Base-by-base conservation (phyloP, 805 yeast genomes). In the Tetrapisispora pingtungensis region DNA sequence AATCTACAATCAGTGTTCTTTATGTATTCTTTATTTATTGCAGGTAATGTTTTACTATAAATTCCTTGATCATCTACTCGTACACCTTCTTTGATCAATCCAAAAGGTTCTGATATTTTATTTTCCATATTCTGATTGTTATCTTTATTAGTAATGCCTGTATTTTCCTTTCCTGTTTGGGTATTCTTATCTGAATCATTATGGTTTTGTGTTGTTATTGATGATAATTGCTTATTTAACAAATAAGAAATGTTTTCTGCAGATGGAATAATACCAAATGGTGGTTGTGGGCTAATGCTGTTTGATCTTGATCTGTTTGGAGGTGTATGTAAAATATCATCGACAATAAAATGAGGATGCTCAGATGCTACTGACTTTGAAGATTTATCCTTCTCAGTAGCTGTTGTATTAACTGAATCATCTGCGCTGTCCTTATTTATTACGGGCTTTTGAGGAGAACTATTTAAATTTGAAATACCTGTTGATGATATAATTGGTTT, bases 311-410 rank as follows among this genome's bases (percentile, higher is more conserved):
- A 55, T 32, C 55, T 47, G 15, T 49, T 41, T 3, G 41, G 44
- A 14, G 52, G 50, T 1, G 52, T 50, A 40, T 56, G 61, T 26
- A 56, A 43, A 12, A 48, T 45, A 41, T 57, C 56, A 38, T 55
- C 59, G 8, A 51, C 64, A 19, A 72, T 74, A 58, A 84, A 84
- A 63, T 84, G 94, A 0, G 93, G 88, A 62, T 83, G 93, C 47
- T 81, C 80, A 17, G 14, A 12, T 4, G 2, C 18, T 5, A 14
- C 17, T 26, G 32, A 7, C 27, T n/a, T 24, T 7, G 31, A 22
- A 14, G 10, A 2, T 14, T 32, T 32, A n/a, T n/a, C 34, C 4
- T n/a, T n/a, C 10, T 26, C 33, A 15, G 19, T n/a, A n/a, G n/a
- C 26, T 22, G 5, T 22, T 22, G 26, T 6, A 22, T 6, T 8